Evolutionary conservation across 192 early-diverging fungal species (phyloP).

Genomic region (Haplosporangium gracile): DNA sequence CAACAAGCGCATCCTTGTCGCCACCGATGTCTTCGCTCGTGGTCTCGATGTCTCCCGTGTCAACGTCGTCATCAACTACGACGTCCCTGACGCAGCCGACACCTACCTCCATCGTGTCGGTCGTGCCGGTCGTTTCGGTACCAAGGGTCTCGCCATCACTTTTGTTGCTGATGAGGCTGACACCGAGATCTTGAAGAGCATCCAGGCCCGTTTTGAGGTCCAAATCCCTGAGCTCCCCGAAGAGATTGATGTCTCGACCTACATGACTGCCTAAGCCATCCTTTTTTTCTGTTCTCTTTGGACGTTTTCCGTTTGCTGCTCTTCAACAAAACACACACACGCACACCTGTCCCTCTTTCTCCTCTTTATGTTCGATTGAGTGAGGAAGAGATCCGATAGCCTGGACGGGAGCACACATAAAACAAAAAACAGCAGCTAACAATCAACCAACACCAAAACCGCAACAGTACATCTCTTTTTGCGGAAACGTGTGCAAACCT

Average conservation of each 20-base stretch:
- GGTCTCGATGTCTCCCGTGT: constrained; percentile 99
- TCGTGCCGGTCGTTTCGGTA: constrained; percentile 99
- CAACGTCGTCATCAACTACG: constrained; percentile 99
- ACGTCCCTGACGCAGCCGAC: constrained; percentile 92
- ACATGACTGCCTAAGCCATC: constrained; percentile 43
- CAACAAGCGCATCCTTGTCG: constrained; percentile 94
- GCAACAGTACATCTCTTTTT: neutral
- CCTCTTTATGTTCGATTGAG: neutral
- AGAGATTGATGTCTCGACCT: constrained; percentile 74
- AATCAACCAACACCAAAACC: neutral
- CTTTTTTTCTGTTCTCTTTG: neutral
- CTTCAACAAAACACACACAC: neutral
- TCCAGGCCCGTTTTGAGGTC: constrained; percentile 97
- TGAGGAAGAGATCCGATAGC: neutral
- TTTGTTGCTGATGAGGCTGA: constrained; percentile 93
- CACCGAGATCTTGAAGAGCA: constrained; percentile 78
- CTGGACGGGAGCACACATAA: neutral
- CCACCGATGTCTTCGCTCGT: constrained; percentile 98
- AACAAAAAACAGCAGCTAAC: neutral
- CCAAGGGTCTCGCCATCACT: constrained; percentile 96
- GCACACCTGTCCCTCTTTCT: neutral
- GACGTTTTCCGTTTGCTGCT: neutral
- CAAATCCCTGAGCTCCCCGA: constrained; percentile 91
- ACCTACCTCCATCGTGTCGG: constrained; percentile 97
- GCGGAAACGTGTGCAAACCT: neutral